Evolutionary conservation across 768 basidiomycete genomes (phyloP).

Genomic region (Xerocomellus chrysenteron): DNA sequence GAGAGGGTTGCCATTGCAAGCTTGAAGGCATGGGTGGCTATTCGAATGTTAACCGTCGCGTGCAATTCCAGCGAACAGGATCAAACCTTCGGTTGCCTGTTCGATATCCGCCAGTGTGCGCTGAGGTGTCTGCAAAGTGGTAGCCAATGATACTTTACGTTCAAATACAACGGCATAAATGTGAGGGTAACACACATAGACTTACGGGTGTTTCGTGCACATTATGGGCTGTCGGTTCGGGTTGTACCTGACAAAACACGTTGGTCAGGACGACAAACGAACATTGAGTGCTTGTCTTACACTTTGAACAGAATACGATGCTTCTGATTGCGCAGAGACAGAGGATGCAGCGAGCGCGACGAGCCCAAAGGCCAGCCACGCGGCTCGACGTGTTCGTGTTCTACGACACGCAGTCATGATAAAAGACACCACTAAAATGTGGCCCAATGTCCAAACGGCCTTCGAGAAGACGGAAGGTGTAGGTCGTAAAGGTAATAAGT

Average conservation of each 20-base stretch:
- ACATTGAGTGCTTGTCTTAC: slow-evolving; percentile 7
- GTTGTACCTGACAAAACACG: slow-evolving; percentile 12
- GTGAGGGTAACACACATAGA: neutral
- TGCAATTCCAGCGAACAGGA: neutral
- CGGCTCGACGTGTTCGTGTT: slow-evolving; percentile 40
- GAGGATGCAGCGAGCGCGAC: slow-evolving; percentile 48
- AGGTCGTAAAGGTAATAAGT: neutral
- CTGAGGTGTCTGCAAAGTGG: slow-evolving; percentile 12
- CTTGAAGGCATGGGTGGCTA: slow-evolving; percentile 73
- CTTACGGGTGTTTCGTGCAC: slow-evolving; percentile 18
- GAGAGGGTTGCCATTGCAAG: slow-evolving; percentile 69
- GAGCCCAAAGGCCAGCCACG: slow-evolving; percentile 63
- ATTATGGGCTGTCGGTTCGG: slow-evolving; percentile 7
- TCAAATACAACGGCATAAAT: neutral
- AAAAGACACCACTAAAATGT: neutral
- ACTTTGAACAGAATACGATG: slow-evolving; percentile 12
- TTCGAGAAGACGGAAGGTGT: neutral
- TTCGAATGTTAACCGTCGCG: slow-evolving; percentile 1
- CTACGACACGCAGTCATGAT: slow-evolving; percentile 22
- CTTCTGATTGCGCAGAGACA: slow-evolving; percentile 40
- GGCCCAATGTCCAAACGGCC: neutral
- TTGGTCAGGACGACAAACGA: neutral
- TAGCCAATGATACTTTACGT: neutral
- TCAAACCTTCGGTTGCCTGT: slow-evolving; percentile 52
- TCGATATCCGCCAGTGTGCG: slow-evolving; percentile 32